These are phyloP conservation scores for Clonostachys byssicola DNA, from an alignment of 2,329 filamentous ascomycete species.

Conservation along the genomic window DNA sequence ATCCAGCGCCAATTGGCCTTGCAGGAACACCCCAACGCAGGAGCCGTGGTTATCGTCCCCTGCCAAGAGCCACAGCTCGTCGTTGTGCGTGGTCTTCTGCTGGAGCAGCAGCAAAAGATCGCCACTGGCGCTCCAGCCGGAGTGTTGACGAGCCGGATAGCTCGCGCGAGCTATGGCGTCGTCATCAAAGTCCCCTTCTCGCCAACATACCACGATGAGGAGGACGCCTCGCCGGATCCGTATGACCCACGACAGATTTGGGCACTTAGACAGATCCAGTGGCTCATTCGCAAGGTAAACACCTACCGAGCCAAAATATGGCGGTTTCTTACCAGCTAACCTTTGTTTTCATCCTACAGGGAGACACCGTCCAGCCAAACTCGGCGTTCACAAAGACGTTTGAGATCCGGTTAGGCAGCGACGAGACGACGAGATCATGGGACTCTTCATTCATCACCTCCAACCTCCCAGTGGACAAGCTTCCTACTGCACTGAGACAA, in stretches of 20 bases:
- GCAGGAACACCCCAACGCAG: constrained; percentile 26
- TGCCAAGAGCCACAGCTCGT: constrained; percentile 49
- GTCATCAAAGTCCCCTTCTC: constrained; percentile 29
- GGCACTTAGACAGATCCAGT: constrained; percentile 34
- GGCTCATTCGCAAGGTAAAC: constrained; percentile 31
- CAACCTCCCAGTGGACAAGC: constrained; percentile 23
- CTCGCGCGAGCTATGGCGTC: constrained; percentile 36
- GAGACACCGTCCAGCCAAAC: constrained; percentile 30
- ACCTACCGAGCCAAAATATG: too few relatives aligned
- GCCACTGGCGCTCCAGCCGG: constrained; percentile 25
- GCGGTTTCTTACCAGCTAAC: neutral
- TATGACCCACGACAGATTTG: constrained; percentile 26
- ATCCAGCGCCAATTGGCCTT: constrained; percentile 28
- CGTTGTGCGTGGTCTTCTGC: constrained; percentile 47
- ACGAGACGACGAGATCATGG: constrained; percentile 26
- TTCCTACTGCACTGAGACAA: constrained; percentile 30
- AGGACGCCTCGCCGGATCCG: constrained; percentile 24
- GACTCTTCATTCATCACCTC: constrained; percentile 32
- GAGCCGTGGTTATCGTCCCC: constrained; percentile 29
- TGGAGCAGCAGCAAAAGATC: constrained; percentile 44
- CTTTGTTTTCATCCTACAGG: constrained; percentile 17
- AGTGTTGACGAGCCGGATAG: constrained; percentile 35
- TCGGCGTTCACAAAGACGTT: constrained; percentile 23
- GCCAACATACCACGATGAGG: constrained; percentile 24
- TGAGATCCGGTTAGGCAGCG: constrained; percentile 22